A percentile compares a stretch with the other conserved stretches of the same genome.
These are phyloP conservation scores for Hypoxylon sp. DNA, from an alignment of 2,329 filamentous ascomycete species.

Conservation along the genomic window DNA sequence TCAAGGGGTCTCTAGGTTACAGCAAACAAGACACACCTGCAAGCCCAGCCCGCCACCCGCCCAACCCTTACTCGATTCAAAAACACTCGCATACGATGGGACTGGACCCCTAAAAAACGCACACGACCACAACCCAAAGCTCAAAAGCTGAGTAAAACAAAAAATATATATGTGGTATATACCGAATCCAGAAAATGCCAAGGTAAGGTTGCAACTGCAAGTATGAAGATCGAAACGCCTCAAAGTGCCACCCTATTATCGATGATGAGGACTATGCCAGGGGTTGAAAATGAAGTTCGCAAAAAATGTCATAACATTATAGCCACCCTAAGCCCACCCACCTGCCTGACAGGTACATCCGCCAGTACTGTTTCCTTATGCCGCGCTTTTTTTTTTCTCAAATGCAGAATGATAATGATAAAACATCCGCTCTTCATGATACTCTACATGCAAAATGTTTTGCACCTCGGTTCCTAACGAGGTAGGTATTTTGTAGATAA, in stretches of 20 bases:
- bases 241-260: slow-evolving; percentile 13
- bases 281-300: slow-evolving; percentile 2
- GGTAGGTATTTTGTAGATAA: slow-evolving; percentile 31
- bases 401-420: slow-evolving; percentile 29
- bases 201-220: slow-evolving; percentile 23
- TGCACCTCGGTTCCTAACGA: slow-evolving; percentile 28
- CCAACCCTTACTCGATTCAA: not conserved
- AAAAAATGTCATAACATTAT: slow-evolving; percentile 8
- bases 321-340: not conserved
- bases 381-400: slow-evolving; percentile 32
- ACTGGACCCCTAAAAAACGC: slow-evolving; percentile 11
- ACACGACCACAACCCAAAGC: no score
- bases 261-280: slow-evolving; percentile 25
- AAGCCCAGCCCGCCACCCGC: slow-evolving; percentile 1
- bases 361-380: slow-evolving; percentile 28
- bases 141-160: slow-evolving; percentile 5
- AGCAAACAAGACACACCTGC: not conserved
- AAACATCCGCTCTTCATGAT: slow-evolving; percentile 22
- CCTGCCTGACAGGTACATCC: slow-evolving; percentile 35
- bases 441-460: slow-evolving; percentile 36
- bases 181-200: slow-evolving; percentile 41
- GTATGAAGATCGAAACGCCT: slow-evolving; percentile 24
- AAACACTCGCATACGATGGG: not conserved
- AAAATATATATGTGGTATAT: slow-evolving; percentile 35
- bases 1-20: not conserved